A percentile compares a stretch with the other conserved stretches of the same genome.
Conservation (phyloP, 1,284 basidiomycete species). For the Ganoderma boninense region DNA sequence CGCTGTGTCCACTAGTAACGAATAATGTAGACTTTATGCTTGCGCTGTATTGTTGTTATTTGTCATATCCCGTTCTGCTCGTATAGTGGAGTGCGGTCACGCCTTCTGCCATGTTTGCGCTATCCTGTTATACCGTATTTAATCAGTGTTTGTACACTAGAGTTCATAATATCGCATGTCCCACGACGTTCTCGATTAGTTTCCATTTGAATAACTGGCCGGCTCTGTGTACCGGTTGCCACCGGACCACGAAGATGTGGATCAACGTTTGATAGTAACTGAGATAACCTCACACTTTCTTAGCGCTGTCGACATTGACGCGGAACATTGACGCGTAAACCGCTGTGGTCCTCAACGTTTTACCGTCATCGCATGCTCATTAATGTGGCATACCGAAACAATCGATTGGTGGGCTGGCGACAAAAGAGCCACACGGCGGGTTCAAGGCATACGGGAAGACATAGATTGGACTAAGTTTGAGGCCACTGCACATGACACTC, state of each 20-base stretch:
- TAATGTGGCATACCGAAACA: neutral
- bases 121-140: constrained; percentile 17
- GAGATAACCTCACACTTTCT: neutral
- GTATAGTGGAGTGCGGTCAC: neutral
- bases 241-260: neutral
- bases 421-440: neutral
- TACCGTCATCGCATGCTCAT: neutral
- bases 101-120: neutral
- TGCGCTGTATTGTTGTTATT: neutral
- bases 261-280: neutral
- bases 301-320: neutral
- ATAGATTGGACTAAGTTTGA: too few relatives aligned
- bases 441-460: neutral
- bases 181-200: neutral
- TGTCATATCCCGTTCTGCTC: neutral
- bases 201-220: neutral
- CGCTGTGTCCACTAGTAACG: neutral
- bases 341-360: neutral
- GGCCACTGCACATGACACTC: neutral
- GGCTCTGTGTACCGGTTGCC: neutral
- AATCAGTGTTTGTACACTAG: constrained; percentile 12
- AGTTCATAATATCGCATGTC: neutral
- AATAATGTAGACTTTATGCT: neutral
- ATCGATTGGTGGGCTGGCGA: neutral
- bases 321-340: neutral